A percentile compares a stretch with the other conserved stretches of the same genome.
Conservation (phyloP, 1,284 basidiomycete genomes). For the Cryptococcus sp. region DNA sequence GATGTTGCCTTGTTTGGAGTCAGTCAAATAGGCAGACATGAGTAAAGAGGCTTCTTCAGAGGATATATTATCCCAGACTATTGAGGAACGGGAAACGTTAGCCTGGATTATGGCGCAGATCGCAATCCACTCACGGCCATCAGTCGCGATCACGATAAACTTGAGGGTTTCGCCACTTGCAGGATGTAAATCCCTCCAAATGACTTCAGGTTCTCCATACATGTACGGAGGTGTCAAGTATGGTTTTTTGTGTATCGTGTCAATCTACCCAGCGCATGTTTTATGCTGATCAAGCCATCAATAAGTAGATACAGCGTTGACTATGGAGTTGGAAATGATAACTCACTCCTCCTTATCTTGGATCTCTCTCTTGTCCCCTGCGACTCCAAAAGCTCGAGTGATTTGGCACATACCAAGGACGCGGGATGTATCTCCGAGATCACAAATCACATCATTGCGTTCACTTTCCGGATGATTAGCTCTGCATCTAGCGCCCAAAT, state of each 20-base stretch:
- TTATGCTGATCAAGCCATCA: not conserved
- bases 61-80: constrained; percentile 79
- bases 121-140: constrained; percentile 55
- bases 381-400: not conserved
- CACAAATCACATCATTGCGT: not conserved
- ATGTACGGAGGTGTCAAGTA: constrained; percentile 54
- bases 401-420: not conserved
- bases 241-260: not conserved
- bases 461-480: not conserved
- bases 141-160: constrained; percentile 79
- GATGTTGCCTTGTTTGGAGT: constrained; percentile 44
- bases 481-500: not conserved
- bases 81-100: not conserved
- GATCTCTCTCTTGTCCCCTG: not conserved
- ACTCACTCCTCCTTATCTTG: not conserved
- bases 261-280: not conserved
- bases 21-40: constrained; percentile 71
- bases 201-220: constrained; percentile 75
- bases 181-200: constrained; percentile 56
- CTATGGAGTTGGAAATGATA: not conserved
- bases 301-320: too few species aligned
- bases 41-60: constrained; percentile 86
- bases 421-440: not conserved
- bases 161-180: constrained; percentile 48
- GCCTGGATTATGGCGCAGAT: not conserved